phyloP scores from a whole-genome alignment of 495 filamentous ascomycete genomes.

The Penicillium riverlandense region DNA sequence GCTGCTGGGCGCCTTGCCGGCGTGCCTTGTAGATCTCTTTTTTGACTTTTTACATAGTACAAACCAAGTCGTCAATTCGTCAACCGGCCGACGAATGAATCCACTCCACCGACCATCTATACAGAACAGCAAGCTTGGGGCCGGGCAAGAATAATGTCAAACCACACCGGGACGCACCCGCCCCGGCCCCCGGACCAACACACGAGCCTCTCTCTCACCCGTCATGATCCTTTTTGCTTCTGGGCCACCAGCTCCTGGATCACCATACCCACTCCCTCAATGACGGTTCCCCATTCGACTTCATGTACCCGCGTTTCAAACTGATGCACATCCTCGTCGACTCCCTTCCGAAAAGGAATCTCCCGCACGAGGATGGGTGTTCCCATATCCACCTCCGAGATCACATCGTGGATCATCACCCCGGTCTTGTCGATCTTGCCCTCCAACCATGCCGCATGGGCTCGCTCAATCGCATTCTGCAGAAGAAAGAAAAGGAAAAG shows the following conservation, averaged over 20 bases:
- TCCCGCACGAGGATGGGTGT: conserved; percentile 64
- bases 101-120: no score
- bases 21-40: no score
- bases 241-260: conserved; percentile 36
- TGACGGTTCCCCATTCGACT: conserved; percentile 62
- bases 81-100: no score
- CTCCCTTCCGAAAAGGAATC: conserved; percentile 59
- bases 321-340: conserved; percentile 52
- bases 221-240: conserved; percentile 11
- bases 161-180: no score
- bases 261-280: conserved; percentile 58
- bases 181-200: no score
- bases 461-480: conserved; percentile 65
- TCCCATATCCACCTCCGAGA: conserved; percentile 77
- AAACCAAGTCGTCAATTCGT: no score
- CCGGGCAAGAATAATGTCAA: no score
- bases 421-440: conserved; percentile 73
- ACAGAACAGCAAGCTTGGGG: no score
- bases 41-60: no score
- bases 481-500: not conserved
- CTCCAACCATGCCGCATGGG: conserved; percentile 64
- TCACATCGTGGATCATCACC: conserved; percentile 91
- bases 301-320: conserved; percentile 66
- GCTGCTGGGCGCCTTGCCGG: no score
- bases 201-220: not conserved